Conservation (phyloP, 2,329 filamentous ascomycete genomes). For the Aspergillus nomiae region DNA sequence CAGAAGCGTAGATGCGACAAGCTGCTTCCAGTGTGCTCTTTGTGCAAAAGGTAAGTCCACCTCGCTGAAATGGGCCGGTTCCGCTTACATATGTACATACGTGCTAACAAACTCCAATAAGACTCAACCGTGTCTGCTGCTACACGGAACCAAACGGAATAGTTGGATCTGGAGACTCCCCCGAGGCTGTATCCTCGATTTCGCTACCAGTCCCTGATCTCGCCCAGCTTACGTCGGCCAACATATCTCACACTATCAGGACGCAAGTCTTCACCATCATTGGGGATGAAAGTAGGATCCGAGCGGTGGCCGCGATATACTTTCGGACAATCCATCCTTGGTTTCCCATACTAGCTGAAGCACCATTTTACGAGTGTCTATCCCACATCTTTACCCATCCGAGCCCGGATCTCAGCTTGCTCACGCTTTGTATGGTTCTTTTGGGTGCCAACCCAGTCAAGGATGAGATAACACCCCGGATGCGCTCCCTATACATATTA, state of each 20-base stretch:
- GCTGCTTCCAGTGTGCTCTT: background rate
- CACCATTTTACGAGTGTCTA: background rate
- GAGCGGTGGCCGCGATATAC: background rate
- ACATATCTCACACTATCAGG: background rate
- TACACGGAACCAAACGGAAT: background rate
- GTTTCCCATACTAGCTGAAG: background rate
- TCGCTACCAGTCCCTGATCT: background rate
- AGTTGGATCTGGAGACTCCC: background rate
- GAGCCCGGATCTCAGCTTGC: background rate
- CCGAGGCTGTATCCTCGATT: background rate
- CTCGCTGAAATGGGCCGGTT: background rate
- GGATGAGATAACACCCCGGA: background rate
- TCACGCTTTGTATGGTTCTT: constrained; percentile 3
- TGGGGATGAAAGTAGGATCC: background rate
- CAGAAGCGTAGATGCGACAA: constrained; percentile 8
- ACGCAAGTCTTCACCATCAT: background rate
- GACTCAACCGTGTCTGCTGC: background rate
- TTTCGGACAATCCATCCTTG: constrained; percentile 5
- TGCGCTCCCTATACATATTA: constrained; percentile 2
- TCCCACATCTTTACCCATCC: background rate
- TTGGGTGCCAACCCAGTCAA: background rate
- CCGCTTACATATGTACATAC: background rate
- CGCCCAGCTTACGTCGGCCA: background rate
- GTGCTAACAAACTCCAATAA: background rate
- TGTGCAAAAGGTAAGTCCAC: background rate